These are phyloP conservation scores for Leccinum glutinopallens DNA, from an alignment of 1,284 basidiomycete species.

Conservation along the genomic window DNA sequence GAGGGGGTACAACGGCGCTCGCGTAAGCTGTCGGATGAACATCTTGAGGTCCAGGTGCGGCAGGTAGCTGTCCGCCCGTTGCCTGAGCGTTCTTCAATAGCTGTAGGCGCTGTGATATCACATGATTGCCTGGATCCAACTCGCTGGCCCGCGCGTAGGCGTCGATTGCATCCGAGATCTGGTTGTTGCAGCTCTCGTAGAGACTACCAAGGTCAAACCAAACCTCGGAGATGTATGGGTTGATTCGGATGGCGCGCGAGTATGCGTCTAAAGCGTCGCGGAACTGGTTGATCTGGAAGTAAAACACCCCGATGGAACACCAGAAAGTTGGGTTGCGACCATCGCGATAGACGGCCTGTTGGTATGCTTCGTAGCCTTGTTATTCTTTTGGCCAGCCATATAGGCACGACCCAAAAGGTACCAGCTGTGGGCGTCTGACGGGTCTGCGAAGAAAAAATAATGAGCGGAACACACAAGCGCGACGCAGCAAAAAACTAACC, in stretches of 20 bases:
- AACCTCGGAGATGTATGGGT: constrained; percentile 98
- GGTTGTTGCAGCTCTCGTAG: constrained; percentile 99
- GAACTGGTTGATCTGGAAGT: constrained; percentile 99
- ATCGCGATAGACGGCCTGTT: constrained; percentile 98
- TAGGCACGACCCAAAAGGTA: constrained; percentile 97
- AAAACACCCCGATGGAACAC: constrained; percentile 99
- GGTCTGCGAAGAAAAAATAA: constrained; percentile 52
- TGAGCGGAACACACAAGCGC: constrained; percentile 10
- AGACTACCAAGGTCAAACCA: constrained; percentile 98
- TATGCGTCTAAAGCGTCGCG: constrained; percentile 98
- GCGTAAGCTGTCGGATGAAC: constrained; percentile 95
- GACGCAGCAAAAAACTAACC: constrained; percentile 51
- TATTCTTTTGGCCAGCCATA: constrained; percentile 99
- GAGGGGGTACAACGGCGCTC: constrained; percentile 67
- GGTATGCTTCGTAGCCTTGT: constrained; percentile 99
- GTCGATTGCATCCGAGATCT: constrained; percentile 97
- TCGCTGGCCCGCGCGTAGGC: constrained; percentile 93
- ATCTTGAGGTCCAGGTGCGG: constrained; percentile 89
- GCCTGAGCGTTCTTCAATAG: constrained; percentile 82
- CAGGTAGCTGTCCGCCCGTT: constrained; percentile 75
- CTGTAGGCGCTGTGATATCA: constrained; percentile 78
- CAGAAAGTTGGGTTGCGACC: constrained; percentile 99
- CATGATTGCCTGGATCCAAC: constrained; percentile 80
- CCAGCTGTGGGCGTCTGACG: constrained; percentile 98
- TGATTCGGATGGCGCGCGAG: constrained; percentile 96